Evolutionary conservation across 768 basidiomycete genomes (phyloP), one percentile per base, ranked within the genome.

Genomic region (Hypholoma fasciculare): DNA sequence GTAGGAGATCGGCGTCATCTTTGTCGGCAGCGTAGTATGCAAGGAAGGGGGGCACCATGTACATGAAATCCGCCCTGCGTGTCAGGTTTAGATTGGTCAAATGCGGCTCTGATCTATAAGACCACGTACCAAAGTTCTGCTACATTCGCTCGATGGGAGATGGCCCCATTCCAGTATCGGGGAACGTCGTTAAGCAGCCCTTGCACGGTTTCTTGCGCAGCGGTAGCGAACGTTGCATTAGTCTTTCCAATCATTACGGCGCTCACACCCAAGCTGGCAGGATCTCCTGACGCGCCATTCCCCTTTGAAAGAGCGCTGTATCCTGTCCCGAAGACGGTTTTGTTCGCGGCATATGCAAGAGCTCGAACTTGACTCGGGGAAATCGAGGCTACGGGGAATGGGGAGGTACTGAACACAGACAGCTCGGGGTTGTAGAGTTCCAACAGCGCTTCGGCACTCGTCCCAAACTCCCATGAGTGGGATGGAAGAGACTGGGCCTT

Each of bases 11-110:
- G 7, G 57, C 60, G 63, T 82, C 71, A 27, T 66, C 57, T 7
- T 65, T 68, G 62, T 76, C 77, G 0, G 74, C 78, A 6, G 72
- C 80, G 58, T 78, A 78, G 65, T 77, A 82, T 0, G 81, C 80
- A 7, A 82, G 68, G 68, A 80, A 81, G 0, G 81, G 80, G 7
- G 81, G 81, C 0, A 73, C 78, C 81, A 81, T 82, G 67, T 79
- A 82, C 53, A 81, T 67, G 60, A 75, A 81, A 64, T 82, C 79
- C 20, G 78, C 75, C 78, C 79, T 80, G 34, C 73, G 78, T 14
- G 72, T 1, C 70, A 71, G 42, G 66, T 61, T 60, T 68, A 70
- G 50, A 70, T 63, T 62, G 27, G 43, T 47, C 20, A 44, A 19
- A 3, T 26, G 36, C 23, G 26, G 30, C 20, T 52, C 11, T 11